Percentiles rank a stretch among this genome's conserved stretches.
Evolutionary conservation across 2,329 filamentous ascomycete genomes (phyloP).

Genomic region (Pseudocercospora pini-densiflorae): DNA sequence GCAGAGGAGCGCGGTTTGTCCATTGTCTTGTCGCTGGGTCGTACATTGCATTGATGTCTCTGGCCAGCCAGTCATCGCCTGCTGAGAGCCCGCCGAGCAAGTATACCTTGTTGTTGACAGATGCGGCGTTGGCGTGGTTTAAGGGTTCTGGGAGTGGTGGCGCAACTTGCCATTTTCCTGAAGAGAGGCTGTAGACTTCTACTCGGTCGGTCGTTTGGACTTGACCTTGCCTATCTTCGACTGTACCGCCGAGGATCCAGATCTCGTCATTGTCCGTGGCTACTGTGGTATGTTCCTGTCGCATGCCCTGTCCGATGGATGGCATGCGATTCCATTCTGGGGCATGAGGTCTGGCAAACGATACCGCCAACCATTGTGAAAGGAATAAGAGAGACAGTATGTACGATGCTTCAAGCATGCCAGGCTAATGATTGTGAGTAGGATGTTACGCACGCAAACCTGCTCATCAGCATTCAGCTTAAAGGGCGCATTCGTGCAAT

Average conservation of each 20-base stretch:
- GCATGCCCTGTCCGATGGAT: conserved; percentile 4
- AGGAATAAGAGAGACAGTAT: not conserved
- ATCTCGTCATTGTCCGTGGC: conserved; percentile 11
- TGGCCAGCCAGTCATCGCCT: conserved; percentile 9
- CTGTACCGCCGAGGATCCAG: conserved; percentile 12
- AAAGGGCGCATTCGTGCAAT: too few relatives aligned
- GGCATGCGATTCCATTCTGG: conserved; percentile 8
- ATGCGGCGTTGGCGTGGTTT: conserved; percentile 15
- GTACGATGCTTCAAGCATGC: not conserved
- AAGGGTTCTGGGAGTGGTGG: conserved; percentile 4
- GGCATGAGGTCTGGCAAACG: not conserved
- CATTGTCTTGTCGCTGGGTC: not conserved
- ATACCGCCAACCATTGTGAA: not conserved
- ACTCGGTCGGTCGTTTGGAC: conserved; percentile 7
- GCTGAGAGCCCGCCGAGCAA: conserved; percentile 11
- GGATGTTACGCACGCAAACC: not conserved
- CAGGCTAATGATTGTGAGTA: not conserved
- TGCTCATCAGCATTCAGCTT: not conserved
- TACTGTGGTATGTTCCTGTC: conserved; percentile 17
- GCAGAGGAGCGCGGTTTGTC: conserved; percentile 1
- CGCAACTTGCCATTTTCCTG: conserved; percentile 12
- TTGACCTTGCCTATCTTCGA: not conserved
- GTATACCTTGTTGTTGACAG: conserved; percentile 9
- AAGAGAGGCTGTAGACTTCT: conserved; percentile 12
- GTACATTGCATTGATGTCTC: conserved; percentile 10